Base-by-base conservation (phyloP, 805 yeast species). In the Saccharomycopsis sp. region DNA sequence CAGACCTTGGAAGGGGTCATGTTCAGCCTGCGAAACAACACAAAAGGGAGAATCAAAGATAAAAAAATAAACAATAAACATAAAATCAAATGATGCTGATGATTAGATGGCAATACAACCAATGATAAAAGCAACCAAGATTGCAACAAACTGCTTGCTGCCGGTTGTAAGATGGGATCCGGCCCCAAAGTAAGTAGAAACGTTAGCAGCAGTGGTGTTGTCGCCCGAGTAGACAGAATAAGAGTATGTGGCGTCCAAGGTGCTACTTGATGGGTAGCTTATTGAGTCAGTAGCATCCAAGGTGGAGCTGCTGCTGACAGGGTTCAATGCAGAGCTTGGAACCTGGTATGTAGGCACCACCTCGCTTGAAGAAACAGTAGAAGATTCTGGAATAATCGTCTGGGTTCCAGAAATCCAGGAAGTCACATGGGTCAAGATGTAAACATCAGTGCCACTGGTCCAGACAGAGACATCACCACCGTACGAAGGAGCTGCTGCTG, bases 401-500 rank as follows among this genome's bases (percentile, higher is more conserved):
- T 34, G 18, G 3, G 37, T 38, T 15, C 42, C 37, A 10, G 22
- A 16, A 6, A 38, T 34, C 17, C 12, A 23, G 8, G 42, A 38
- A 5, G 42, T 34, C 15, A 16, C 25, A 8, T 40, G 35, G 7
- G 35, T 34, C 10, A 30, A 9, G 10, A 34, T 35, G 30, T 42
- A 42, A n/a, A 37, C 43, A 25, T 48, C 38, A 17, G 27, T 39
- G 30, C 34, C 30, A 30, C 39, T 36, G 17, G 45, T 36, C 13
- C 25, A 36, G 5, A 18, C 29, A 17, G 41, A 25, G 9, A 30
- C 27, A 22, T 30, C 42, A 13, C 36, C 10, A 15, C 34, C 38
- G n/a, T 38, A 30, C 21, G 38, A 30, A 13, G 16, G 9, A 12
- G 39, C 48, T 7, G 52, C 56, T 23, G 51, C 55, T 41, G 58